Conservation (phyloP, 192 early-diverging fungal species). For the Backusella psychrophila region DNA sequence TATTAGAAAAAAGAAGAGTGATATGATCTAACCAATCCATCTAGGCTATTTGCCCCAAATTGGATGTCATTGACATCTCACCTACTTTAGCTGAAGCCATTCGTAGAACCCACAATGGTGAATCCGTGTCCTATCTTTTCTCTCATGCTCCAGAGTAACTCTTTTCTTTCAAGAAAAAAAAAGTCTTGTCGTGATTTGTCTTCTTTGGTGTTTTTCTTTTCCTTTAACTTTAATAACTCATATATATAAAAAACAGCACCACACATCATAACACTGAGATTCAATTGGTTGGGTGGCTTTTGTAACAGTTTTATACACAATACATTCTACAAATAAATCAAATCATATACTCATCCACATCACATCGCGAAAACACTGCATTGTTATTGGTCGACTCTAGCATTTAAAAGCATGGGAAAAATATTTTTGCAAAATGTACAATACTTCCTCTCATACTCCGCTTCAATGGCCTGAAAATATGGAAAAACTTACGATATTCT, state of each 20-base stretch:
- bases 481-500: too few relatives aligned
- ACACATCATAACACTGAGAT: not conserved
- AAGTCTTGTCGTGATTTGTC: not conserved
- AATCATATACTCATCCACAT: not conserved
- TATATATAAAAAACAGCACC: not conserved
- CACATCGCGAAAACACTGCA: not conserved
- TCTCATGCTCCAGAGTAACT: slow-evolving; percentile 28
- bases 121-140: slow-evolving; percentile 67
- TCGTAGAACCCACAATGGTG: slow-evolving; percentile 69
- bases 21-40: not conserved
- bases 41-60: slow-evolving; percentile 61
- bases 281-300: not conserved
- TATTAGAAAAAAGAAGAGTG: not conserved
- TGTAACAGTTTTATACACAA: not conserved
- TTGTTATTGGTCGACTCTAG: not conserved
- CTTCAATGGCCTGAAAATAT: too few relatives aligned
- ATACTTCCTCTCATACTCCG: too few relatives aligned
- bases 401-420: too few relatives aligned
- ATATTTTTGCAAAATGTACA: too few relatives aligned
- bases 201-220: not conserved
- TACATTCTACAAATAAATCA: not conserved
- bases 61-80: slow-evolving; percentile 81
- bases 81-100: slow-evolving; percentile 77
- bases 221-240: not conserved
- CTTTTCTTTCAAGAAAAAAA: not conserved